Base-by-base conservation (phyloP, 73 alveolate genomes). In the Halteria grandinella region DNA sequence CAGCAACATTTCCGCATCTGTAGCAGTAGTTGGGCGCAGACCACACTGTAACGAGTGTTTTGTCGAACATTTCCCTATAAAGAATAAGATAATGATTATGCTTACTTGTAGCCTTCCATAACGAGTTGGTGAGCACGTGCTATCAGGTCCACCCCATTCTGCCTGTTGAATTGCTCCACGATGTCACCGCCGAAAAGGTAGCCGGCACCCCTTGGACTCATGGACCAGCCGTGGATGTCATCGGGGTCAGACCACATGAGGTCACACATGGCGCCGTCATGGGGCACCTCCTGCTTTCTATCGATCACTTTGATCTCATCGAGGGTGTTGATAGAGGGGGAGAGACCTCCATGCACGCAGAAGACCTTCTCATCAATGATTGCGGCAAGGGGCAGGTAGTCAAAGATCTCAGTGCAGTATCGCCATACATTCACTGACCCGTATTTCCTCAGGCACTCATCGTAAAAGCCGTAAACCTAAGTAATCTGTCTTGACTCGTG, bases 381-480 rank as follows among this genome's bases (percentile, higher is more conserved):
- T 10, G 99, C 98, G 32, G 99, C 99, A 48, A 97, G 79, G 52
- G 99, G 93, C 17, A 97, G 91, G 88, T 91, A 96, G 88, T 97
- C 99, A 71, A 97, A 97, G 50, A 95, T 91, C 88, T 97, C 99
- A 7, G 99, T 97, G 85, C 99, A 97, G 90, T 96, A 96, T 52
- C 99, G 82, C 99, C 99, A 97, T 32, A 95, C 98, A 76, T 95
- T 95, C 37, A 95, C 94, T 43, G 97, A 79, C 27, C 99, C 98
- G 78, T 91, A 95, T 60, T 94, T 94, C 59, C 98, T 75, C 74
- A 91, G 73, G 76, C 99, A 95, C 75, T 94, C 98, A 83, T 91
- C 97, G 55, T 96, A 95, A 69, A 96, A 96, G 37, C 99, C 99
- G 76, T 95, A 95, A 1, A 95, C 99, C 82, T 95, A 90, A 12